Conservation (phyloP, 2,329 filamentous ascomycete genomes). For the Penicillium sclerotigenum region DNA sequence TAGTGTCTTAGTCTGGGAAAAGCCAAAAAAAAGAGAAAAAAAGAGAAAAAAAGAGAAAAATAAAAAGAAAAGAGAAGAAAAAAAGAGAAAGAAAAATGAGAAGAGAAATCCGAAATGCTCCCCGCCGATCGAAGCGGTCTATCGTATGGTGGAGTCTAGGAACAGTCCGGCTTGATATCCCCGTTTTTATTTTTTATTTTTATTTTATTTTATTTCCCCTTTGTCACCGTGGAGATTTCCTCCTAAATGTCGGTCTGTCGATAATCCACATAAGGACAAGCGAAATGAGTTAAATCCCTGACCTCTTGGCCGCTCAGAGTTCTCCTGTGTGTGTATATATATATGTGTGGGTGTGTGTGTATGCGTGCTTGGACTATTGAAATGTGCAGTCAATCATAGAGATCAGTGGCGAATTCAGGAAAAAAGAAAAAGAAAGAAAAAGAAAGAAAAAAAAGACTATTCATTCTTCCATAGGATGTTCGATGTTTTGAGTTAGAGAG, state of each 20-base stretch:
- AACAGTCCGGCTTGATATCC: constrained; percentile 23
- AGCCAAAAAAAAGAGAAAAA: not conserved
- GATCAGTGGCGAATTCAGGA: not conserved
- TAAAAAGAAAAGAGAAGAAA: not conserved
- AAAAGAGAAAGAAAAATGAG: not conserved
- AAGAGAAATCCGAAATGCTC: constrained; percentile 1
- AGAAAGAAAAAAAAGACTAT: not conserved
- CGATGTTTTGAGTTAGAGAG: not conserved
- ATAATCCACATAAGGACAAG: not conserved
- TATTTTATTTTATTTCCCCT: not conserved
- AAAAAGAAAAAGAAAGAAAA: not conserved
- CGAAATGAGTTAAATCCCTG: not conserved
- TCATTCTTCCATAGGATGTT: not conserved
- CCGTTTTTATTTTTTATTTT: constrained; percentile 3
- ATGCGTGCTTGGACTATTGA: not conserved
- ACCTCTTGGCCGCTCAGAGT: not conserved
- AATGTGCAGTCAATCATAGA: not conserved
- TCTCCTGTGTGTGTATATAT: not conserved
- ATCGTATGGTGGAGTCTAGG: constrained; percentile 17
- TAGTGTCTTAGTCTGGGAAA: not conserved
- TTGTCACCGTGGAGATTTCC: constrained; percentile 2
- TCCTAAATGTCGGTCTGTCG: constrained; percentile 6
- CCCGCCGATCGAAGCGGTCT: constrained; percentile 25
- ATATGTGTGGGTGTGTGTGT: too few species aligned
- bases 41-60: not conserved